Conservation (phyloP, 345 rosid genomes). For the Linum trigynum region DNA sequence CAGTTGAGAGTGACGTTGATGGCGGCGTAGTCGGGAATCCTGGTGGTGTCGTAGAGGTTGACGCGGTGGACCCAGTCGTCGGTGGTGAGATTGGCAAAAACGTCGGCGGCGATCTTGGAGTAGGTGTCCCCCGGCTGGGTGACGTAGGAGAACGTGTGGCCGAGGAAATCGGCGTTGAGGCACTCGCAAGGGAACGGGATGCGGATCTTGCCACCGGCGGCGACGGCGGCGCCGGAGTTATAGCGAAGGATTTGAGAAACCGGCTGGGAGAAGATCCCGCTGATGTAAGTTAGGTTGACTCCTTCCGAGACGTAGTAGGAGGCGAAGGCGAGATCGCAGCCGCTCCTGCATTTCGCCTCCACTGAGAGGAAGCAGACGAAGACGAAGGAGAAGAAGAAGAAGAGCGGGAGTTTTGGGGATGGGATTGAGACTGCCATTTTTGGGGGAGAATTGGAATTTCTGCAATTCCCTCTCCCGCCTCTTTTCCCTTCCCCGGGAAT, state of each 20-base stretch:
- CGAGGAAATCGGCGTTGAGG: conserved; percentile 37
- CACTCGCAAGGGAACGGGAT: conserved; percentile 41
- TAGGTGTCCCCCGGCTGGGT: conserved; percentile 31
- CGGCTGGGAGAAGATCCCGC: too few species aligned
- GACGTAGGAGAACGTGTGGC: conserved; percentile 37
- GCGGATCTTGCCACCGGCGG: conserved; percentile 23
- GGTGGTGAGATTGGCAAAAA: conserved; percentile 35
- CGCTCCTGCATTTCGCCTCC: conserved; percentile 30
- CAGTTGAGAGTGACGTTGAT: conserved; percentile 47
- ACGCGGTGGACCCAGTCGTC: conserved; percentile 34
- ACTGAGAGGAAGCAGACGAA: too few species aligned
- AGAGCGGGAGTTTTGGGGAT: too few species aligned
- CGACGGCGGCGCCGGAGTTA: conserved; percentile 11
- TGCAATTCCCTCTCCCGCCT: too few species aligned
- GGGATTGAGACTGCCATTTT: too few species aligned
- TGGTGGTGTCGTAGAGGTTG: conserved; percentile 18
- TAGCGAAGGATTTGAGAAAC: too few species aligned
- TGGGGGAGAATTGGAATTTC: too few species aligned
- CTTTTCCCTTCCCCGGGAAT: too few species aligned
- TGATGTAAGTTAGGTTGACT: conserved; percentile 33
- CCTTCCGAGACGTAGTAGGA: conserved; percentile 34
- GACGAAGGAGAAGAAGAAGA: too few species aligned
- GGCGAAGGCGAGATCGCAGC: conserved; percentile 35
- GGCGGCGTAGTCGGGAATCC: conserved; percentile 18
- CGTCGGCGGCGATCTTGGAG: conserved; percentile 9